Percentiles rank a stretch among this genome's conserved stretches.
Conservation (phyloP, 371 early-diverging fungal genomes). For the Sporodiniella umbellata region DNA sequence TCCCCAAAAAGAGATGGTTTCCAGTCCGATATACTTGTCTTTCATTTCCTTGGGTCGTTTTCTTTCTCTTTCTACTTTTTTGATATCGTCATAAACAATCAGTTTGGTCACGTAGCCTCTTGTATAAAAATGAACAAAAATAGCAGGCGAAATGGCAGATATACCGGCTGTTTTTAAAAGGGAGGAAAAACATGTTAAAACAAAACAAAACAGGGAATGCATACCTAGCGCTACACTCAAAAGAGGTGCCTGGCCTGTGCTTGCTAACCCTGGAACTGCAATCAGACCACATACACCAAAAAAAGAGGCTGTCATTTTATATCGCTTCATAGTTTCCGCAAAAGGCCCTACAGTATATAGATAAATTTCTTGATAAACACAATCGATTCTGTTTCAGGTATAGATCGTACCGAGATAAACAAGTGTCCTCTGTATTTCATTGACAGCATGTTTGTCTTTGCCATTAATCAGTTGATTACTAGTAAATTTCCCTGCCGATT, state of each 20-base stretch:
- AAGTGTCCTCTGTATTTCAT: conserved; percentile 33
- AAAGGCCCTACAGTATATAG: conserved; percentile 31
- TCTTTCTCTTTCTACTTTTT: conserved; percentile 36
- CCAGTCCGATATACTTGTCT: conserved; percentile 37
- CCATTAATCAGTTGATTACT: conserved; percentile 18
- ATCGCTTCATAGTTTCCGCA: conserved; percentile 39
- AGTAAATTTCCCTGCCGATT: conserved; percentile 23
- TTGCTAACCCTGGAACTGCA: conserved; percentile 41
- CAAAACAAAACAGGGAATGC: too few relatives aligned
- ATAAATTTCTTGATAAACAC: not conserved
- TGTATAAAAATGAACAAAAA: conserved; percentile 42
- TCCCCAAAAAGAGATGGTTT: conserved; percentile 36
- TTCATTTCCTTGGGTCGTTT: conserved; percentile 34
- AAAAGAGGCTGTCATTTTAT: conserved; percentile 48
- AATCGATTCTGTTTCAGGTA: not conserved
- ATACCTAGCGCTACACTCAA: conserved; percentile 35
- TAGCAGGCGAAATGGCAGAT: conserved; percentile 36
- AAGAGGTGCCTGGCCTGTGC: conserved; percentile 34
- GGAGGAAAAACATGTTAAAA: too few relatives aligned
- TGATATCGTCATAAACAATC: conserved; percentile 40
- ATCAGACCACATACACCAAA: conserved; percentile 44
- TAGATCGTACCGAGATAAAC: conserved; percentile 46
- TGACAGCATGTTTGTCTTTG: conserved; percentile 4
- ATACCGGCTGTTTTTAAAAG: too few relatives aligned
- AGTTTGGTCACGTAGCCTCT: conserved; percentile 34